Base-by-base conservation (phyloP, 768 basidiomycete genomes). In the Termitomyces sp. region DNA sequence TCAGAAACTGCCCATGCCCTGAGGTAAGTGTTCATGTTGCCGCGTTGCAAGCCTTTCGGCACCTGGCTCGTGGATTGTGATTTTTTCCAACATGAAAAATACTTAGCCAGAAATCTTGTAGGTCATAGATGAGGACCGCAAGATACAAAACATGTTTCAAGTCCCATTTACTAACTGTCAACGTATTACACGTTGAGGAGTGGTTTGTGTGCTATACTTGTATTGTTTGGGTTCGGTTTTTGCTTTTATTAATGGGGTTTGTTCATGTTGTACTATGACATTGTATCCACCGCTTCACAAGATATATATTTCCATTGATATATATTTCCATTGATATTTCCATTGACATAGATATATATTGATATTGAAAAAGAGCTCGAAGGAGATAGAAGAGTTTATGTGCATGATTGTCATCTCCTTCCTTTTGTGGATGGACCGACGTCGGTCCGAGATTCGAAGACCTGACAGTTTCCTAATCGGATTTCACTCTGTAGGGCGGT, bases 81-180 rank as follows among this genome's bases (percentile, higher is more conserved):
- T 50, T 4, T 30, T 43, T 26, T n/a, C 30, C 16, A 12, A 40
- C 20, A 13, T 12, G 5, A 26, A 16, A 38, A 12, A 46, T 49
- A 28, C 48, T 51, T 35, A 60, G 32, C 32, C 33, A 20, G 55
- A 50, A 54, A 50, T 35, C 56, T 22, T 40, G 24, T 59, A 80
- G 79, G 61, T 77, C 60, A 63, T 80, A 57, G 68, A 68, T 6
- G 74, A 78, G 53, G 75, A 77, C 33, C 65, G 75, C 54, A 72
- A 73, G 56, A 70, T 80, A 44, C 75, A 79, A 64, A 80, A 80
- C 58, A 66, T 80, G 70, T 80, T 79, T 64, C 79, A 79, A 64
- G 65, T 72, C 7, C 70, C 71, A 0, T 77, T 73, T 58, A 68
- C 73, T 6, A 73, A 77, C 53, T 80, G 79, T 63, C 67, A 72